Conservation (phyloP, 164 flowering plant species). For the Vitis labrusca region DNA sequence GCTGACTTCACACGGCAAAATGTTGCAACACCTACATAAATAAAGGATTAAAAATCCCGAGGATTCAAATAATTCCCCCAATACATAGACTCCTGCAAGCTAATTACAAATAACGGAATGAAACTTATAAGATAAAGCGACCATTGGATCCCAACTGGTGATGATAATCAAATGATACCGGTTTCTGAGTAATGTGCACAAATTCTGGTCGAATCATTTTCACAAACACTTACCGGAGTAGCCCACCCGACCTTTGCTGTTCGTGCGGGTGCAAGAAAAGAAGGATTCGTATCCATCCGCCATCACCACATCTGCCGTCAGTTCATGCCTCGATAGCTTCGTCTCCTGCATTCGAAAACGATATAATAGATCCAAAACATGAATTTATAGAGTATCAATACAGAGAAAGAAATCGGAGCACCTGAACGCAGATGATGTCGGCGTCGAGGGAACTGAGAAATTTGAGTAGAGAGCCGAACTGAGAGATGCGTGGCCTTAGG, state of each 20-base stretch:
- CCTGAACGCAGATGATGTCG: slow-evolving; percentile 93
- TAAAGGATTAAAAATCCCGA: neutral
- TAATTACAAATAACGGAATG: neutral
- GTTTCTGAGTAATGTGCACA: neutral
- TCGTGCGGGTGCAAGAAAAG: slow-evolving; percentile 88
- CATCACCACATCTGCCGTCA: slow-evolving; percentile 73
- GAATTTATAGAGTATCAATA: neutral
- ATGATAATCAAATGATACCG: too few relatives aligned
- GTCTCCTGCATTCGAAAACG: slow-evolving; percentile 56
- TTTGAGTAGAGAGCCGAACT: slow-evolving; percentile 78
- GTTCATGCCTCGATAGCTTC: slow-evolving; percentile 79
- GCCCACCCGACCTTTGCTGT: slow-evolving; percentile 66
- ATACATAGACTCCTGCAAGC: neutral
- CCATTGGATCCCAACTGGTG: too few relatives aligned
- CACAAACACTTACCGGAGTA: slow-evolving; percentile 71
- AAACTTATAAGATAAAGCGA: neutral
- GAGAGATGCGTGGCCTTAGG: slow-evolving; percentile 72
- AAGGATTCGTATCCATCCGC: slow-evolving; percentile 95
- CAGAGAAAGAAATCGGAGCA: slow-evolving; percentile 13
- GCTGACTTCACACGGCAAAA: slow-evolving; percentile 93
- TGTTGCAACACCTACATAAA: slow-evolving; percentile 80
- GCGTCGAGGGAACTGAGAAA: slow-evolving; percentile 78
- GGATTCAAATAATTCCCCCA: neutral
- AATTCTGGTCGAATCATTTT: slow-evolving; percentile 9
- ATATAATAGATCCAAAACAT: neutral